phyloP scores from a whole-genome alignment of 495 filamentous ascomycete genomes.

The Podospora anserina region DNA sequence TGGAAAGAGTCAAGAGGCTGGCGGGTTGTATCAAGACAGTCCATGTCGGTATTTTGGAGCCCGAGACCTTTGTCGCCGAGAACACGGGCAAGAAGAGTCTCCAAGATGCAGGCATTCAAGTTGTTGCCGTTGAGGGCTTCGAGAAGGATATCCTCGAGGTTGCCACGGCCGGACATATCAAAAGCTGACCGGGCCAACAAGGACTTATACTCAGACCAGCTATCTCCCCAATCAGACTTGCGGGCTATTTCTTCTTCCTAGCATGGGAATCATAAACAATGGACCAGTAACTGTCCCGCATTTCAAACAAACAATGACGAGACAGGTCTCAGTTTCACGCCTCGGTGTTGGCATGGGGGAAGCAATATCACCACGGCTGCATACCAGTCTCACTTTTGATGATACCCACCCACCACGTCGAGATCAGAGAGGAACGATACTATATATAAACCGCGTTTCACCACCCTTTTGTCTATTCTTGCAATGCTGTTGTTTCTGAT shows the following conservation, averaged over 20 bases:
- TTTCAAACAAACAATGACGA: neutral
- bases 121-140: slow-evolving; percentile 67
- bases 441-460: neutral
- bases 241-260: neutral
- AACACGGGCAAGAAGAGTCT: slow-evolving; percentile 73
- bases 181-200: slow-evolving; percentile 14
- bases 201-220: neutral
- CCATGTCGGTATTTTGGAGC: slow-evolving; percentile 85
- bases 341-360: neutral
- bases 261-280: neutral
- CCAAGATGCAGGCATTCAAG: slow-evolving; percentile 68
- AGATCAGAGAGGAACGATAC: neutral
- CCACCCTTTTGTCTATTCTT: neutral
- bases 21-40: slow-evolving; percentile 66
- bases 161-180: slow-evolving; percentile 72
- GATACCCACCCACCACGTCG: neutral
- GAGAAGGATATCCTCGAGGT: slow-evolving; percentile 78
- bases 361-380: slow-evolving; percentile 1
- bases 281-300: neutral
- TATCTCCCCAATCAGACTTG: neutral
- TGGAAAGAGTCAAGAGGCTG: slow-evolving; percentile 70
- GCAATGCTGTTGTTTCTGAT: neutral
- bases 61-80: slow-evolving; percentile 77
- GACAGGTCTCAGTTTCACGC: neutral
- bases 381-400: slow-evolving; percentile 1